Base-by-base conservation (phyloP, 352 stramenopile species). In the Phytophthora fragariaefolia region DNA sequence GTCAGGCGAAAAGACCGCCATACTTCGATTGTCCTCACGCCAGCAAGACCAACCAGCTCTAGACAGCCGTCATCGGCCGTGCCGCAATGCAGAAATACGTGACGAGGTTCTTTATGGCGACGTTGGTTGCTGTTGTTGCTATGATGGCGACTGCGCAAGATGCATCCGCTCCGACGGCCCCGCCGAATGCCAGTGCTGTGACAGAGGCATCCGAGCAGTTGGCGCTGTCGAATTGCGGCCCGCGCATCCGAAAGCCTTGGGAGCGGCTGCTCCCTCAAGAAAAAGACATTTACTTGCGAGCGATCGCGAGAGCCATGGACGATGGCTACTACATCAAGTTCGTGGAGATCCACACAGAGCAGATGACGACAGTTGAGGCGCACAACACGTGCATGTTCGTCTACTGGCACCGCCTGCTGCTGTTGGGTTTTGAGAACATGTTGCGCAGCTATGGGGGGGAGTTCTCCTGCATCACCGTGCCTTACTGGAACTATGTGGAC, bases 331-430 rank as follows among this genome's bases (percentile, higher is more conserved):
- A 96, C 61, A 88, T 94, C 68, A 90, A 90, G 61, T 96, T 96
- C 47, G 79, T 95, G 18, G 83, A 94, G 72, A 89, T 96, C 65
- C 89, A 96, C 69, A 92, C 83, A 47, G 83, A 96, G 73, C 76
- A 86, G 58, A 92, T 95, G 85, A 93, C 83, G 46, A 88, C 84
- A 0, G 56, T 64, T 0, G 87, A 96, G 70, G 89, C 89, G 17
- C 89, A 96, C 63, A 80, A 83, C 46, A 96, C 86, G 65, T 95
- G 87, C 62, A 94, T 96, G 83, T 96, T 96, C 52, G 36, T 96
- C 58, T 96, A 93, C 59, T 96, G 89, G 89, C 89, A 96, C 63
- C 89, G 89, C 23, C 45, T 82, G 32, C 63, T 96, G 57, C 65
- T 96, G 12, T 71, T 95, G 15, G 89, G 76, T 4, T 96, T 93